Percentiles rank a stretch among this genome's conserved stretches.
phyloP scores from a whole-genome alignment of 1,284 basidiomycete genomes.

The Sanghuangporus weigelae region DNA sequence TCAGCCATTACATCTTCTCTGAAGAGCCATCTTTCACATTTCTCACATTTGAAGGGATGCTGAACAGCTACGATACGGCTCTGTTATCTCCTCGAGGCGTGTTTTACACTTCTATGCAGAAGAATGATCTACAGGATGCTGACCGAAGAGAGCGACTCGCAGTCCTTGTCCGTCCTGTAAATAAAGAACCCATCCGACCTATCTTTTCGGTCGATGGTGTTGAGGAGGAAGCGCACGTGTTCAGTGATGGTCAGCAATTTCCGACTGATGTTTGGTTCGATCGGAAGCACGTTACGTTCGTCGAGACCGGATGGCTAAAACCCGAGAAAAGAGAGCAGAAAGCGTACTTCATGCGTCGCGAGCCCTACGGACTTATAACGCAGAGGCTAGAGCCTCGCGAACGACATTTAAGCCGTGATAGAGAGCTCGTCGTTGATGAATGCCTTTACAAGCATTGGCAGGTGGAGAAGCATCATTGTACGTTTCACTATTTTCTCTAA shows the following conservation, averaged over 20 bases:
- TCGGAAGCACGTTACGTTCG: constrained; percentile 6
- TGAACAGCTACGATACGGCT: constrained; percentile 13
- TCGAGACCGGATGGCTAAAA: constrained; percentile 17
- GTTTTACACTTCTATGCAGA: constrained; percentile 10
- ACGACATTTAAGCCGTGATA: constrained; percentile 7
- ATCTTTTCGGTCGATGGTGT: constrained; percentile 11
- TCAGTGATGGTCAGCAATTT: constrained; percentile 3
- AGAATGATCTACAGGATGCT: constrained; percentile 1
- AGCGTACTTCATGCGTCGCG: constrained; percentile 17
- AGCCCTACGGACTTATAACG: constrained; percentile 8
- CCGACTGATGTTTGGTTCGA: constrained; percentile 14
- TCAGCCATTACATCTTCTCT: constrained; percentile 17
- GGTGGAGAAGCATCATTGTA: constrained; percentile 15
- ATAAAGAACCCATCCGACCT: not conserved
- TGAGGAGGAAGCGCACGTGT: constrained; percentile 7
- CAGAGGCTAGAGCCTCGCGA: constrained; percentile 16
- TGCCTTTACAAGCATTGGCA: constrained; percentile 19
- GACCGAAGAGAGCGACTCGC: not conserved
- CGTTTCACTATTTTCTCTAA: not conserved
- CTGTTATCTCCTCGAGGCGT: constrained; percentile 12
- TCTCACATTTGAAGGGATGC: constrained; percentile 14
- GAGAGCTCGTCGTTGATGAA: constrained; percentile 14
- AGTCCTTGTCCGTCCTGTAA: not conserved
- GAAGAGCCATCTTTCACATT: constrained; percentile 17
- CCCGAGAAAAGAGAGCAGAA: constrained; percentile 15